Conservation (phyloP, 768 basidiomycete species). For the Pholiota microspora region DNA sequence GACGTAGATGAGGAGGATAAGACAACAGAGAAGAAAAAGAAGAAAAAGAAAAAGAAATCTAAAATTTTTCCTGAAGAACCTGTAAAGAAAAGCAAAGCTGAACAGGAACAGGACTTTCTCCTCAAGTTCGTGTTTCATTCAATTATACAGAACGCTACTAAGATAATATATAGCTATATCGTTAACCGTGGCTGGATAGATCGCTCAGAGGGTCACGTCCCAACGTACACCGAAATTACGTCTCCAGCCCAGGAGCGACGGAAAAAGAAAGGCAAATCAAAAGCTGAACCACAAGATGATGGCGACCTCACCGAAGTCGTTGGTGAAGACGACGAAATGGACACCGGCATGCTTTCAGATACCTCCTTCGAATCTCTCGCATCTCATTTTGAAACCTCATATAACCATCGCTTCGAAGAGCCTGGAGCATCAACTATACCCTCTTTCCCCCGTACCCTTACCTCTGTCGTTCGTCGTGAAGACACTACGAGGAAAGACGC, state of each 20-base stretch:
- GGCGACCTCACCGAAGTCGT: constrained; percentile 9
- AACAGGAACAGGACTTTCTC: constrained; percentile 83
- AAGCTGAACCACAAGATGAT: constrained; percentile 29
- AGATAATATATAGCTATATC: constrained; percentile 68
- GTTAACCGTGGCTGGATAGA: constrained; percentile 98
- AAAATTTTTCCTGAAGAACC: too few species aligned
- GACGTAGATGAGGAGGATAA: constrained; percentile 26
- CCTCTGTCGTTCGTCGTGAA: constrained; percentile 63
- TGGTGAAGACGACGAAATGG: constrained; percentile 46
- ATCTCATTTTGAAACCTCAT: constrained; percentile 92
- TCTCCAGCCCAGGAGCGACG: constrained; percentile 27
- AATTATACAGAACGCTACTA: neutral
- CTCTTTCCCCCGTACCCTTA: constrained; percentile 75
- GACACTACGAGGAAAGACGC: constrained; percentile 83
- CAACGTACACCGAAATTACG: constrained; percentile 84
- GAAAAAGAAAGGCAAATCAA: constrained; percentile 27
- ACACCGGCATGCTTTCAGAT: constrained; percentile 33
- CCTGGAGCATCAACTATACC: constrained; percentile 54
- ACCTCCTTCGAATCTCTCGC: constrained; percentile 80
- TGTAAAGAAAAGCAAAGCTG: constrained; percentile 39
- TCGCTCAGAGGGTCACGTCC: constrained; percentile 64
- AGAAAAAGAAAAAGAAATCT: too few species aligned
- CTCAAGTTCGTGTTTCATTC: constrained; percentile 62
- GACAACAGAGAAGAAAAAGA: constrained; percentile 47
- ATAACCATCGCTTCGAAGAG: constrained; percentile 98